Conservation (phyloP, 2,329 filamentous ascomycete genomes). For the Ceratocystis papillata region DNA sequence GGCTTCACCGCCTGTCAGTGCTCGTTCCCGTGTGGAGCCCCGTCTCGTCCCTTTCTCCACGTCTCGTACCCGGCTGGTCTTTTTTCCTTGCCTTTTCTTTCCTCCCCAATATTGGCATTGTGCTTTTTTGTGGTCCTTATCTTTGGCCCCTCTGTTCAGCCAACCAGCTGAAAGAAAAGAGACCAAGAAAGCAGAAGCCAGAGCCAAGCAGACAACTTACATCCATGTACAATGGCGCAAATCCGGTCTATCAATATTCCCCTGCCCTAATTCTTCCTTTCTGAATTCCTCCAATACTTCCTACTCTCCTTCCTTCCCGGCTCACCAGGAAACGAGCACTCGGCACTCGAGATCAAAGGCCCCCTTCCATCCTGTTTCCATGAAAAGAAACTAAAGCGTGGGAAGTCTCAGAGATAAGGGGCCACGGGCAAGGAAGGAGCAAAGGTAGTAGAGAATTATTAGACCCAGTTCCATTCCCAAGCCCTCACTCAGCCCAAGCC, state of each 20-base stretch:
- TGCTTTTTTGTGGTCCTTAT: conserved; percentile 6
- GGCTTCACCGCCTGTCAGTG: conserved; percentile 13
- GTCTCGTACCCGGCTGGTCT: conserved; percentile 10
- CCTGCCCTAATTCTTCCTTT: not conserved
- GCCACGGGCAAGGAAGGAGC: not conserved
- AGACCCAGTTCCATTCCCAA: conserved; percentile 4
- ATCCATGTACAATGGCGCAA: conserved; percentile 2
- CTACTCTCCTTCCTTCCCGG: not conserved
- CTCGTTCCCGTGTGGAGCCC: conserved; percentile 12
- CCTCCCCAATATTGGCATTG: conserved; percentile 5
- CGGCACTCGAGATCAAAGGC: not conserved
- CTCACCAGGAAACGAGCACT: not conserved
- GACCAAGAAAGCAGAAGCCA: not conserved
- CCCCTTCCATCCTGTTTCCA: conserved; percentile 13
- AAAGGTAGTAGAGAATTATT: not conserved
- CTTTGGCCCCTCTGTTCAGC: not conserved
- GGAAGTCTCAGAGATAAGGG: conserved; percentile 20
- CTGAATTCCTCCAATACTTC: not conserved
- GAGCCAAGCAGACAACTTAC: conserved; percentile 4
- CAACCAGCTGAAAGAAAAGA: conserved; percentile 13
- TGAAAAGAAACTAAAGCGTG: conserved; percentile 21
- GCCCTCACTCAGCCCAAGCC: not conserved
- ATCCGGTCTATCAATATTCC: conserved; percentile 3
- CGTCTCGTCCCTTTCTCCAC: conserved; percentile 5
- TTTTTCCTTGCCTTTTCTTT: not conserved